Percentiles rank a stretch among this genome's conserved stretches.
These are phyloP conservation scores for Russula sp. DNA, from an alignment of 768 basidiomycete species.

Conservation along the genomic window DNA sequence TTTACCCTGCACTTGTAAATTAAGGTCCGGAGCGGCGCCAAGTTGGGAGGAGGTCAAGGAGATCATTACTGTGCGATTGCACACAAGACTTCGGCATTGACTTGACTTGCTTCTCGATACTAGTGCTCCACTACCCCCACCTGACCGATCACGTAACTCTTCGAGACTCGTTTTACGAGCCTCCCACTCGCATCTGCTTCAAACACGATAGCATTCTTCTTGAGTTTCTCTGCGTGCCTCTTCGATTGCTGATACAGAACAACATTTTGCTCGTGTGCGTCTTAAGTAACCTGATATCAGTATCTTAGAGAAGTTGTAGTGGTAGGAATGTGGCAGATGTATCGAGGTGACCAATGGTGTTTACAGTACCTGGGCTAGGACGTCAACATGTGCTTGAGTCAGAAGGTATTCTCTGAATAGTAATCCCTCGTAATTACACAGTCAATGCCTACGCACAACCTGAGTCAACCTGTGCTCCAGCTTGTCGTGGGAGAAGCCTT, in stretches of 20 bases:
- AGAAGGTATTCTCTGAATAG: conserved; percentile 74
- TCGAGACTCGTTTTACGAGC: conserved; percentile 84
- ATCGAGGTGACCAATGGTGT: conserved; percentile 77
- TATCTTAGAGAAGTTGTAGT: conserved; percentile 88
- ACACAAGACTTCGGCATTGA: conserved; percentile 46
- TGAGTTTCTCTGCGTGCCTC: conserved; percentile 82
- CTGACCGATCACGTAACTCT: conserved; percentile 68
- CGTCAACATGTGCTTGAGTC: conserved; percentile 90
- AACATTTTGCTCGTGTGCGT: conserved; percentile 89
- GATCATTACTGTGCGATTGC: not conserved
- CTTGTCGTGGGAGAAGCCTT: conserved; percentile 68
- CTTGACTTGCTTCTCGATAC: conserved; percentile 56
- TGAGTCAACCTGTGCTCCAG: conserved; percentile 52
- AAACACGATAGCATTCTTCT: conserved; percentile 71
- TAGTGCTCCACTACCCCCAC: conserved; percentile 46
- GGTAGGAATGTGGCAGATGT: conserved; percentile 79
- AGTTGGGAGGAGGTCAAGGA: conserved; percentile 27
- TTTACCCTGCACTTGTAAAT: conserved; percentile 79
- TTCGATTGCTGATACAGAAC: conserved; percentile 92
- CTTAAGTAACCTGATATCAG: conserved; percentile 92
- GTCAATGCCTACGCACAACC: conserved; percentile 57
- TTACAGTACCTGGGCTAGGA: conserved; percentile 76
- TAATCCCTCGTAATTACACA: not conserved
- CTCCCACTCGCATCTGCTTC: conserved; percentile 79
- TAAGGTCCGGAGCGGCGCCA: conserved; percentile 46